phyloP scores from a whole-genome alignment of 352 stramenopile genomes.

The Thalassiosira exigua region DNA sequence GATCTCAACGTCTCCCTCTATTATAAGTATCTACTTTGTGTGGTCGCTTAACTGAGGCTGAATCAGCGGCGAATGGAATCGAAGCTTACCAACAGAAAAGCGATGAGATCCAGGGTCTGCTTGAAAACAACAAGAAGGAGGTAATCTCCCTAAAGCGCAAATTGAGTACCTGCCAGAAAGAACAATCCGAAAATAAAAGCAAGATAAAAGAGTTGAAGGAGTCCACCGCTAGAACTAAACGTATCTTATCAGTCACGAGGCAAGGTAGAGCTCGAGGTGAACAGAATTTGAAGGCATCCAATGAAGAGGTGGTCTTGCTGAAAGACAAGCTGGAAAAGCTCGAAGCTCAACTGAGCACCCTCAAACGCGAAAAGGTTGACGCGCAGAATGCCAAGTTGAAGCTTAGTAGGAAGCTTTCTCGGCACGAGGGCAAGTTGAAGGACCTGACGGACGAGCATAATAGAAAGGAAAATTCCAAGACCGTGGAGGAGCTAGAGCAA shows the following conservation, averaged over 20 bases:
- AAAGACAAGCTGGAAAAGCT: constrained; percentile 48
- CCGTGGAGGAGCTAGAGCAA: constrained; percentile 35
- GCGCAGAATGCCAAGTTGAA: constrained; percentile 42
- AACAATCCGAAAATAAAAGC: constrained; percentile 26
- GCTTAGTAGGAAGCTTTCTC: constrained; percentile 24
- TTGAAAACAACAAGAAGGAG: constrained; percentile 26
- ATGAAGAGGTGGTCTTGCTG: constrained; percentile 25
- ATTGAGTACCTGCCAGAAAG: constrained; percentile 21
- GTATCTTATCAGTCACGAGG: constrained; percentile 37
- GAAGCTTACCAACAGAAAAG: constrained; percentile 23
- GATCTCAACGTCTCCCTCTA: too few species aligned
- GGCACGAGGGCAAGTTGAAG: constrained; percentile 41
- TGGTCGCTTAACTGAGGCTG: constrained; percentile 36
- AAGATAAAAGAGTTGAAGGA: constrained; percentile 42
- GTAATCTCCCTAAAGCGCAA: constrained; percentile 26
- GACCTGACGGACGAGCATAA: constrained; percentile 11
- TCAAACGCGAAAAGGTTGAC: constrained; percentile 46
- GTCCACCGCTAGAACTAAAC: constrained; percentile 37
- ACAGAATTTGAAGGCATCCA: constrained; percentile 27
- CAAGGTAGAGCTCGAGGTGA: constrained; percentile 47
- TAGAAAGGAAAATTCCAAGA: constrained; percentile 24
- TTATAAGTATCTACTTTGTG: too few species aligned
- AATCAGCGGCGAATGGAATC: constrained; percentile 25
- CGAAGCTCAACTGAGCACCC: constrained; percentile 19
- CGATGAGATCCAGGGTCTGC: constrained; percentile 20